These are phyloP conservation scores for Aspergillus latus DNA, from an alignment of 2,329 filamentous ascomycete genomes.

Conservation along the genomic window DNA sequence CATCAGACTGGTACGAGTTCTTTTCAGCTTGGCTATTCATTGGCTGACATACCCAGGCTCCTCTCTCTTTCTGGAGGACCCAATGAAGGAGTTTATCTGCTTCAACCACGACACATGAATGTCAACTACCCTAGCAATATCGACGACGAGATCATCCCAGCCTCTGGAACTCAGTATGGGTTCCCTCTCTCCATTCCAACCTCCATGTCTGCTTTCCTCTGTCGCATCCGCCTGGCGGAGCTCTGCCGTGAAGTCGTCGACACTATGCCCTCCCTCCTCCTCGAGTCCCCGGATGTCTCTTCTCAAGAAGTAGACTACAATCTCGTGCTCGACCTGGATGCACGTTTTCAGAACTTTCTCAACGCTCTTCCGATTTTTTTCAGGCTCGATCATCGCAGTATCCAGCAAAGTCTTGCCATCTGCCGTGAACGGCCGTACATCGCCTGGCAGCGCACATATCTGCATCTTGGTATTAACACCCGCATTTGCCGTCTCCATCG, in stretches of 20 bases:
- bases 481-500: slow-evolving; percentile 27
- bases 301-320: not conserved
- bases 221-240: slow-evolving; percentile 1
- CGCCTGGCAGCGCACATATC: slow-evolving; percentile 20
- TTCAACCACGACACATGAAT: slow-evolving; percentile 26
- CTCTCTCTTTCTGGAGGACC: slow-evolving; percentile 20
- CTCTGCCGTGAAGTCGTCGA: slow-evolving; percentile 11
- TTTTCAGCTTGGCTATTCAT: not conserved
- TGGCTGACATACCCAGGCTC: slow-evolving; percentile 17
- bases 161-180: not conserved
- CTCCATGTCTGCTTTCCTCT: not conserved
- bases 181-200: not conserved
- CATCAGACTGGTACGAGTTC: slow-evolving; percentile 24
- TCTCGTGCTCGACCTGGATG: slow-evolving; percentile 1
- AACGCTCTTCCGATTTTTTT: slow-evolving; percentile 3
- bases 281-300: not conserved
- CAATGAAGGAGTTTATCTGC: slow-evolving; percentile 23
- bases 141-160: slow-evolving; percentile 23
- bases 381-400: slow-evolving; percentile 16
- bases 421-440: slow-evolving; percentile 25
- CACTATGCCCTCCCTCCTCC: not conserved
- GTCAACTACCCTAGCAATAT: slow-evolving; percentile 23
- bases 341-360: not conserved
- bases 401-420: slow-evolving; percentile 20
- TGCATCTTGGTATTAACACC: slow-evolving; percentile 23